phyloP scores from a whole-genome alignment of 139 green algal species.

The Chlorella sp. region DNA sequence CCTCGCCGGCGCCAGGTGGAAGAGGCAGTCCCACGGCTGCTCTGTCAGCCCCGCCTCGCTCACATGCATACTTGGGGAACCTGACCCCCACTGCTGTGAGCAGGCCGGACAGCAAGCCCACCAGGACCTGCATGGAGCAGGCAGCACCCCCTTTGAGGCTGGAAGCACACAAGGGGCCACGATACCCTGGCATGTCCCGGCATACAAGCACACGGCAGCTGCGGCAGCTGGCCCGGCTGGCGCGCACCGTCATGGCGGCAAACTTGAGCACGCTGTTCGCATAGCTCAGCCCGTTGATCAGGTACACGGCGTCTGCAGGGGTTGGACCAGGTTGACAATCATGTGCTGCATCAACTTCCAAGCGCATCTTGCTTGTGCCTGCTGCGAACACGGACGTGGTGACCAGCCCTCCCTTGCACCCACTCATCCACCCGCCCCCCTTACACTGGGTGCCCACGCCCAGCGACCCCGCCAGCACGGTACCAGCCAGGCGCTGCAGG shows the following conservation, averaged over 20 bases:
- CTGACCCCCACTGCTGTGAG: background rate
- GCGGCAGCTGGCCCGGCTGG: too few species aligned
- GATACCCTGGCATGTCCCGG: too few species aligned
- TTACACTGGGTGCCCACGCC: slow-evolving; percentile 1
- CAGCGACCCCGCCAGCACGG: background rate
- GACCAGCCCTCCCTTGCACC: background rate
- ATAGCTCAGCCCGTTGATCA: slow-evolving; percentile 37
- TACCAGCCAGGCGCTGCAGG: slow-evolving; percentile 17
- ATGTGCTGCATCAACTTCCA: too few species aligned
- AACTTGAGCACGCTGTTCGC: background rate
- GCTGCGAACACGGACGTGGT: too few species aligned
- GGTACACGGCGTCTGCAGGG: background rate
- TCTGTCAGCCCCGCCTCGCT: background rate
- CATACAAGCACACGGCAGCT: too few species aligned
- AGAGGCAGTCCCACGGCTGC: background rate
- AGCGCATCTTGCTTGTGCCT: too few species aligned
- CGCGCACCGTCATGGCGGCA: slow-evolving; percentile 11
- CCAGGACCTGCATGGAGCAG: too few species aligned
- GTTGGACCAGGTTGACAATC: too few species aligned
- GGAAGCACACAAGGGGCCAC: too few species aligned
- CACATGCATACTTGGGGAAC: slow-evolving; percentile 23
- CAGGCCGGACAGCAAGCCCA: background rate
- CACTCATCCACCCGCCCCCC: too few species aligned
- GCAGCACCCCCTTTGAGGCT: too few species aligned
- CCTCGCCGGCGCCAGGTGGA: background rate